phyloP scores from a whole-genome alignment of 352 stramenopile genomes.

The Globisporangium radiosum region DNA sequence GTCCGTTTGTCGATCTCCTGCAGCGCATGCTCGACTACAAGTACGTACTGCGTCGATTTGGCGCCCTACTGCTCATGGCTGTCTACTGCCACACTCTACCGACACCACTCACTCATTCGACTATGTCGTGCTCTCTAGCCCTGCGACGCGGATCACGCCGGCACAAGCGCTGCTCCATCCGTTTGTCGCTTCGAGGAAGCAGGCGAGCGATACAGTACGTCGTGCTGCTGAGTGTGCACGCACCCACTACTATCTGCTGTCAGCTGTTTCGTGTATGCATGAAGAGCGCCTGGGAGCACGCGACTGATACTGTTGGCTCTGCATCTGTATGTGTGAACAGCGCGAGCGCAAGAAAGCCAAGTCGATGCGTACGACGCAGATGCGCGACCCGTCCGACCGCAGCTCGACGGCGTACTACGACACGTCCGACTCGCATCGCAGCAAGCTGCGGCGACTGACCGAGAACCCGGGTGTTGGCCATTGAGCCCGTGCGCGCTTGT shows the following conservation, averaged over 20 bases:
- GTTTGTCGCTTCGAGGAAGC: constrained; percentile 71
- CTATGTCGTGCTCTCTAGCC: constrained; percentile 25
- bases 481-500: constrained; percentile 16
- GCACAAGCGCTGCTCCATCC: constrained; percentile 91
- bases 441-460: constrained; percentile 40
- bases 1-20: constrained; percentile 91
- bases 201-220: constrained; percentile 32
- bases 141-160: constrained; percentile 87
- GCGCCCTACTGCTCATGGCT: not conserved
- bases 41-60: constrained; percentile 30
- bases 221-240: not conserved
- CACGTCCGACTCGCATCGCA: constrained; percentile 17
- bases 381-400: constrained; percentile 18
- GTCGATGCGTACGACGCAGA: constrained; percentile 34
- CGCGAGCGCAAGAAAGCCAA: constrained; percentile 39
- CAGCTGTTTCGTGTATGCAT: too few relatives aligned
- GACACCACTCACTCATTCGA: not conserved
- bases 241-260: too few relatives aligned
- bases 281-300: not conserved
- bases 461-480: constrained; percentile 31
- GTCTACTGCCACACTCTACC: not conserved
- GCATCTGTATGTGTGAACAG: constrained; percentile 14
- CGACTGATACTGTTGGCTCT: not conserved
- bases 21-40: constrained; percentile 94
- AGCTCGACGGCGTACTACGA: constrained; percentile 11